phyloP scores from a whole-genome alignment of 768 basidiomycete species.

The Mycena vitilis region DNA sequence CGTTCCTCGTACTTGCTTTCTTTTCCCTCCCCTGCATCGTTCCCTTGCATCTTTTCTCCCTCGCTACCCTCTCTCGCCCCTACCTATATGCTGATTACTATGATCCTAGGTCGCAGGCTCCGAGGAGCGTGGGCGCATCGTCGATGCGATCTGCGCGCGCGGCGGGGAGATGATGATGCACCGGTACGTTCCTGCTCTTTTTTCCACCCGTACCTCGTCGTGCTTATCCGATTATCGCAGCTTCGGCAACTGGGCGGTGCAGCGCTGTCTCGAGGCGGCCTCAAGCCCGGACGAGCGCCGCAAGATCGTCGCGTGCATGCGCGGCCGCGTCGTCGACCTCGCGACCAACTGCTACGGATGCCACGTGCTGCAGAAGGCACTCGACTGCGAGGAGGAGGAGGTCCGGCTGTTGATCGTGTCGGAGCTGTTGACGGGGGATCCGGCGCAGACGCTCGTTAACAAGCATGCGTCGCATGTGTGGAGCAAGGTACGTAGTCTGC shows the following conservation, averaged over 20 bases:
- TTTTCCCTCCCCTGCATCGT: too few relatives aligned
- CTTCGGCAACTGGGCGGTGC: constrained; percentile 95
- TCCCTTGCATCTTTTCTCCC: too few relatives aligned
- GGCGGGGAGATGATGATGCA: constrained; percentile 96
- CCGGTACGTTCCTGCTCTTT: constrained; percentile 53
- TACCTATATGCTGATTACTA: too few relatives aligned
- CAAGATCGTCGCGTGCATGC: constrained; percentile 89
- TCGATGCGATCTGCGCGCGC: constrained; percentile 85
- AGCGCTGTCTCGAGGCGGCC: constrained; percentile 86
- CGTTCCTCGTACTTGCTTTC: too few relatives aligned
- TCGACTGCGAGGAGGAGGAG: constrained; percentile 88
- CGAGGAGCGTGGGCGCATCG: constrained; percentile 83
- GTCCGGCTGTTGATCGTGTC: constrained; percentile 85
- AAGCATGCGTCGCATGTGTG: constrained; percentile 94
- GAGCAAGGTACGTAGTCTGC: constrained; percentile 74
- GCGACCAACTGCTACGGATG: constrained; percentile 92
- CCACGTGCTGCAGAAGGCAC: constrained; percentile 89
- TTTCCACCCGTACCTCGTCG: background rate
- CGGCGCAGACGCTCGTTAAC: constrained; percentile 86
- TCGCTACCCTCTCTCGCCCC: too few relatives aligned
- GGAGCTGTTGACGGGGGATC: constrained; percentile 85
- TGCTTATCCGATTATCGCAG: constrained; percentile 49
- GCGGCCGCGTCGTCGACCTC: constrained; percentile 86
- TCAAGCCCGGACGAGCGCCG: constrained; percentile 78
- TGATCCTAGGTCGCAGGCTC: constrained; percentile 67